These are phyloP conservation scores for Aspergillus nomiae DNA, from an alignment of 2,329 filamentous ascomycete species.

Conservation along the genomic window DNA sequence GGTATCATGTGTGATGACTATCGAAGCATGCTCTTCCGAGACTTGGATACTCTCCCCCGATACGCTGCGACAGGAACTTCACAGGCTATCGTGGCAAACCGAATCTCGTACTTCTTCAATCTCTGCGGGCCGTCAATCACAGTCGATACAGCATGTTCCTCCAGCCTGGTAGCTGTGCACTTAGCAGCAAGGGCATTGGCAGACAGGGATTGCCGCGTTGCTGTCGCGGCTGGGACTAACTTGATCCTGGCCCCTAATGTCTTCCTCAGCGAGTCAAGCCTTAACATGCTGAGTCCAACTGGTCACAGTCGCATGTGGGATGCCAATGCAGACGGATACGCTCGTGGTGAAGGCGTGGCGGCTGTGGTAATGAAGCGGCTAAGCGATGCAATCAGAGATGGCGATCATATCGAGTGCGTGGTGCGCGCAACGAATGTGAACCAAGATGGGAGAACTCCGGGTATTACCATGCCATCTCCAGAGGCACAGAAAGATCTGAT, in stretches of 20 bases:
- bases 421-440: conserved; percentile 39
- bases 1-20: conserved; percentile 34
- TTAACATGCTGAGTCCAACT: too few species aligned
- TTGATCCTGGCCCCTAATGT: too few species aligned
- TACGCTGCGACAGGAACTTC: too few species aligned
- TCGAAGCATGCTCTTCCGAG: conserved; percentile 52
- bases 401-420: conserved; percentile 47
- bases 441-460: conserved; percentile 38
- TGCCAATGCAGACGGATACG: conserved; percentile 51
- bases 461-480: conserved; percentile 39
- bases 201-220: too few species aligned
- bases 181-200: too few species aligned
- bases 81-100: too few species aligned
- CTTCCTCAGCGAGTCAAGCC: too few species aligned
- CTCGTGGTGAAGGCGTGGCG: conserved; percentile 56
- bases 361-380: conserved; percentile 56
- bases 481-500: conserved; percentile 46
- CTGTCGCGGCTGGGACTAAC: too few species aligned
- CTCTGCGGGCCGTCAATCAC: too few species aligned
- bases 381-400: conserved; percentile 49
- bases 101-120: too few species aligned
- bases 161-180: too few species aligned
- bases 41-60: conserved; percentile 53
- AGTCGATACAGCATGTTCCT: too few species aligned
- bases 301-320: conserved; percentile 15